These are phyloP conservation scores for Quercus variabilis DNA, from an alignment of 306 rosid species.

Conservation along the genomic window DNA sequence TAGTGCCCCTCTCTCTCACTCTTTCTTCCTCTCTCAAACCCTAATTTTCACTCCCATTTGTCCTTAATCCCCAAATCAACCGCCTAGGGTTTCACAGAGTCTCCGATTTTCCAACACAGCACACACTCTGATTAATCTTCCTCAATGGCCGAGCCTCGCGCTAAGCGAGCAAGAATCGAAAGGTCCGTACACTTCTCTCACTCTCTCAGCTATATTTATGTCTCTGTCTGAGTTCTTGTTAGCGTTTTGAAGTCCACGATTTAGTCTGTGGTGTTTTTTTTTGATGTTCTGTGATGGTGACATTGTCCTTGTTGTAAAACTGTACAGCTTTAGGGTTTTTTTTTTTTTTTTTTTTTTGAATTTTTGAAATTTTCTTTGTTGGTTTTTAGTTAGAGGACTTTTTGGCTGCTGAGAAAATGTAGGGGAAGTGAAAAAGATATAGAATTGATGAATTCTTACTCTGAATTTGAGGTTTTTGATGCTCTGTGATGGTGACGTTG, in stretches of 20 bases:
- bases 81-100: conserved; percentile 11
- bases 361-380: background rate
- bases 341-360: background rate
- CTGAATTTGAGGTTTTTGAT: background rate
- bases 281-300: background rate
- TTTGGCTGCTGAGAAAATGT: background rate
- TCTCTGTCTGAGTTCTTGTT: background rate
- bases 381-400: background rate
- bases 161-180: conserved; percentile 65
- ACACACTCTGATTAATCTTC: background rate
- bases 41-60: conserved; percentile 26
- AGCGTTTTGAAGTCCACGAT: background rate
- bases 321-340: background rate
- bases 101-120: background rate
- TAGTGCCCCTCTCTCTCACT: background rate
- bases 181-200: conserved; percentile 43
- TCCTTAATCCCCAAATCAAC: conserved; percentile 7
- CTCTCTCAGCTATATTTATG: background rate
- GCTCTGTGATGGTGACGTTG: background rate
- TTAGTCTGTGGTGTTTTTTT: background rate
- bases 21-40: conserved; percentile 24
- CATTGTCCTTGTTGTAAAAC: background rate
- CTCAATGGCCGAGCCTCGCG: conserved; percentile 56
- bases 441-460: background rate
- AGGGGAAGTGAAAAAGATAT: background rate